phyloP scores from a whole-genome alignment of 495 filamentous ascomycete genomes.

The Trichoderma reesei region DNA sequence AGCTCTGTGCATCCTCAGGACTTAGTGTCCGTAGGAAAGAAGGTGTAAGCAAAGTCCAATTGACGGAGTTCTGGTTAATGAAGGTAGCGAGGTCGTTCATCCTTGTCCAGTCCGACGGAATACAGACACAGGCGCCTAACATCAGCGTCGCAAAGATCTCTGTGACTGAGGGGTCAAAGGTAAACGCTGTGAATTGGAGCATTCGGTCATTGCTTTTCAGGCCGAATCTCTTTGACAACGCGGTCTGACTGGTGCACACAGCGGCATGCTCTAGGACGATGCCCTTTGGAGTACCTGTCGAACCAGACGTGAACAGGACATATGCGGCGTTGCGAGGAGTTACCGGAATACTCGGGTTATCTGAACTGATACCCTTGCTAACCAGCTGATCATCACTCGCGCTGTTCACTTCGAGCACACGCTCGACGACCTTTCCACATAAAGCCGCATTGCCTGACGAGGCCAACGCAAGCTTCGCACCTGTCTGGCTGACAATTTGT shows the following conservation, averaged over 20 bases:
- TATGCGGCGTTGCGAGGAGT: constrained; percentile 34
- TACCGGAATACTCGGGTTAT: constrained; percentile 30
- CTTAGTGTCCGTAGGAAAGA: constrained; percentile 12
- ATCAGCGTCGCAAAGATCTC: not conserved
- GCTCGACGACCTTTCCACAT: not conserved
- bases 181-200: constrained; percentile 47
- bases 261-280: constrained; percentile 33
- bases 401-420: not conserved
- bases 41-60: constrained; percentile 12
- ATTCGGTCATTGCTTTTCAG: constrained; percentile 30
- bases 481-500: not conserved
- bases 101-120: not conserved
- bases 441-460: not conserved
- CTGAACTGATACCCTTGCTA: not conserved
- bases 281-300: constrained; percentile 40
- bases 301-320: constrained; percentile 46
- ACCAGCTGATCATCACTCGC: not conserved
- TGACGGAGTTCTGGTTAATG: constrained; percentile 15
- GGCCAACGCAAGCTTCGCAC: not conserved
- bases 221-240: constrained; percentile 33
- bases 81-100: not conserved
- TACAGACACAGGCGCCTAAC: not conserved
- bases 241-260: constrained; percentile 21
- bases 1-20: constrained; percentile 14
- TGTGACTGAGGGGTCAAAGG: not conserved